Conservation (phyloP, 148 eudicot genomes). For the Amaranthus hypochondriacus region DNA sequence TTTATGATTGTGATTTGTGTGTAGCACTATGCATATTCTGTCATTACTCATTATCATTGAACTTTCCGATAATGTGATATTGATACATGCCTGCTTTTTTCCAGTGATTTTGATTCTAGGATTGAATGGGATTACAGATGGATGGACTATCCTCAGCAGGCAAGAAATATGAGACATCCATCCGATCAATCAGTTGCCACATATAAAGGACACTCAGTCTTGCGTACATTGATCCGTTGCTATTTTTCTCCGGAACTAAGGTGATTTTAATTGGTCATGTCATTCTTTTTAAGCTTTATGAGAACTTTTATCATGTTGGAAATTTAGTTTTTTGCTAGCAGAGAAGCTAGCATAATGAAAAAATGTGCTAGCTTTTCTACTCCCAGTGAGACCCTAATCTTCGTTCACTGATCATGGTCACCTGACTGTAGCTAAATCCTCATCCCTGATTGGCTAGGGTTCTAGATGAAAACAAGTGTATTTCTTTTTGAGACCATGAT, state of each 20-base stretch:
- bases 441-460: too few species aligned
- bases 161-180: slow-evolving; percentile 42
- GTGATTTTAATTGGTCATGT: slow-evolving; percentile 23
- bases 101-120: slow-evolving; percentile 31
- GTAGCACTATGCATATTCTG: background rate
- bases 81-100: slow-evolving; percentile 5
- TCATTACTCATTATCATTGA: background rate
- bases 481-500: too few species aligned
- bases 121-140: slow-evolving; percentile 81
- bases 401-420: too few species aligned
- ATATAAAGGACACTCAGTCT: slow-evolving; percentile 71
- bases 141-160: slow-evolving; percentile 62
- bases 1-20: background rate
- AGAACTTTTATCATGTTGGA: too few species aligned
- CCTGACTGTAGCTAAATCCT: too few species aligned
- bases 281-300: background rate
- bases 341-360: too few species aligned
- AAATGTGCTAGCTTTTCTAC: too few species aligned
- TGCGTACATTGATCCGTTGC: slow-evolving; percentile 83
- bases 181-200: slow-evolving; percentile 69
- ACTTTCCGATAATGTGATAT: too few species aligned
- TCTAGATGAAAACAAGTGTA: too few species aligned
- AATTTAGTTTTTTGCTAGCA: too few species aligned
- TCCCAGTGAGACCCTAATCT: too few species aligned
- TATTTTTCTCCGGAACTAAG: slow-evolving; percentile 81